Conservation (phyloP, 768 basidiomycete species). For the Amanita fuliginea region DNA sequence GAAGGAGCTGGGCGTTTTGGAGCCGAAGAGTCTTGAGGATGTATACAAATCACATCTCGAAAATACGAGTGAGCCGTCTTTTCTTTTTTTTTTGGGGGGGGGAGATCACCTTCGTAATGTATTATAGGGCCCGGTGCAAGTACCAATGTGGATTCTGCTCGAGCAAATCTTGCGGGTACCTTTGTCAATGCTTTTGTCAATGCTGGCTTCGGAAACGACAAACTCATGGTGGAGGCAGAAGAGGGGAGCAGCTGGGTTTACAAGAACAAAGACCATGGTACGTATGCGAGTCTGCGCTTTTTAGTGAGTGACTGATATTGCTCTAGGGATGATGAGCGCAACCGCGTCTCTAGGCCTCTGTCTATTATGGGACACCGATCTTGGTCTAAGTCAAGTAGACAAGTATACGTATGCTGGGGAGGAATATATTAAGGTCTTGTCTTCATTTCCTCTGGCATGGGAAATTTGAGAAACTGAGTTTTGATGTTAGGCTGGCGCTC, state of each 20-base stretch:
- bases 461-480: background rate
- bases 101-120: background rate
- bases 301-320: background rate
- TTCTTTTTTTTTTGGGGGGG: background rate
- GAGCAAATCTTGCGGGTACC: conserved; percentile 89
- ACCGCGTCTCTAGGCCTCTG: conserved; percentile 90
- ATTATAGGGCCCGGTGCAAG: conserved; percentile 55
- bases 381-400: conserved; percentile 89
- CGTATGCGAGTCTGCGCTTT: conserved; percentile 14
- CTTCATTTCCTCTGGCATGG: background rate
- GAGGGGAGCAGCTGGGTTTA: conserved; percentile 99
- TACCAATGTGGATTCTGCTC: conserved; percentile 83
- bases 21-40: conserved; percentile 89
- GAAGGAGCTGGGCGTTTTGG: conserved; percentile 83
- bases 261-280: conserved; percentile 98
- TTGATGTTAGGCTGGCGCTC: conserved; percentile 63
- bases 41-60: conserved; percentile 97
- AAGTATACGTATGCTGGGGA: conserved; percentile 96
- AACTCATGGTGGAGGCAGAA: conserved; percentile 93
- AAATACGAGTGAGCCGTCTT: conserved; percentile 50
- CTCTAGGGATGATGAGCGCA: conserved; percentile 86
- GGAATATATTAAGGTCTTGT: conserved; percentile 80
- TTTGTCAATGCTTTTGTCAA: conserved; percentile 99
- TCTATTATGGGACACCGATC: conserved; percentile 92
- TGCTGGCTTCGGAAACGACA: conserved; percentile 97